Evolutionary conservation across 805 yeast genomes (phyloP).

Genomic region (Metschnikowia shivogae): DNA sequence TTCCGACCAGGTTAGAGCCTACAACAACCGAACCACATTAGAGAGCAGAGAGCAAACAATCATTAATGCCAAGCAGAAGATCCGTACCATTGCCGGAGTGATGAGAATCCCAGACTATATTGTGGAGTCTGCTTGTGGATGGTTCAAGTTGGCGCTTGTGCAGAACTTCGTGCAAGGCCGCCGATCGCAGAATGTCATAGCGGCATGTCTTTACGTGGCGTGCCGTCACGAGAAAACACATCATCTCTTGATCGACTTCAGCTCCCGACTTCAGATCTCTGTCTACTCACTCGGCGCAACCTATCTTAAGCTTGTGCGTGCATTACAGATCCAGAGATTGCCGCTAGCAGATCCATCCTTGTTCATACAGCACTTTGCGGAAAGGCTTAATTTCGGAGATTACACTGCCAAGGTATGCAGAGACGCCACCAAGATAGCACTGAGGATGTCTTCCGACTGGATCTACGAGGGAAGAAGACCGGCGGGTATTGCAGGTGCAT

Average conservation of each 20-base stretch:
- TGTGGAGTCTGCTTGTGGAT: conserved; percentile 79
- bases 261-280: conserved; percentile 82
- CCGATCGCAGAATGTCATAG: conserved; percentile 88
- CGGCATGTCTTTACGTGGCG: conserved; percentile 91
- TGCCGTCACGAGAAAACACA: conserved; percentile 89
- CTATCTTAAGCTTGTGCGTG: conserved; percentile 86
- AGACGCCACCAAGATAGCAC: conserved; percentile 85
- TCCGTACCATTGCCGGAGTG: conserved; percentile 75
- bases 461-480: conserved; percentile 95
- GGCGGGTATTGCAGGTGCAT: conserved; percentile 98
- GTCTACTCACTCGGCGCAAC: conserved; percentile 97
- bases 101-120: conserved; percentile 79
- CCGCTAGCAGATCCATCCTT: conserved; percentile 94
- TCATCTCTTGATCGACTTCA: conserved; percentile 94
- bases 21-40: conserved; percentile 63
- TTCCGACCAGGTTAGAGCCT: conserved; percentile 77
- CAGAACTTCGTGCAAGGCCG: conserved; percentile 96
- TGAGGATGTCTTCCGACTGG: conserved; percentile 93
- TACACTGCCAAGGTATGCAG: conserved; percentile 68
- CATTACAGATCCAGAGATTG: conserved; percentile 66
- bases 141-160: conserved; percentile 84
- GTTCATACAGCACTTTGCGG: conserved; percentile 91
- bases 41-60: conserved; percentile 89
- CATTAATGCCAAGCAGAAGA: conserved; percentile 74
- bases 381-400: conserved; percentile 75